Base-by-base conservation (phyloP, 2,329 filamentous ascomycete species). In the Malbranchea zuffiana region DNA sequence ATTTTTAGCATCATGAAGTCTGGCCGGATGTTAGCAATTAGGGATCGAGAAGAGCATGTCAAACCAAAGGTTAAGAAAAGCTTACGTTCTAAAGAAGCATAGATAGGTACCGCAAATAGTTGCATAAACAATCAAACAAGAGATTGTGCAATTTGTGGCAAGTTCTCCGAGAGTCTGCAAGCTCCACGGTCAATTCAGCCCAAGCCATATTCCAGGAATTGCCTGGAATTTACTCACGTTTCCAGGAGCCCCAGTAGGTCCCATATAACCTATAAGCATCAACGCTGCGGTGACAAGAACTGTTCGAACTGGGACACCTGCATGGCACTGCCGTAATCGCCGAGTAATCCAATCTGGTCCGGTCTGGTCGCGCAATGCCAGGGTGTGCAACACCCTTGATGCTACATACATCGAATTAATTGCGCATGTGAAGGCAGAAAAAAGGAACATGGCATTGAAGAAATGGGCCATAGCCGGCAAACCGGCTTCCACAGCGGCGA, bases 361-460 rank as follows among this genome's bases (percentile, higher is more conserved):
- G 40, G 59, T 60, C 18, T 51, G 53, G 35, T 59, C 60, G 12
- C 45, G 43, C 17, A 47, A 42, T 40, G 64, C 62, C 34, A 67
- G 50, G 1, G 63, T 62, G 49, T 67, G 63, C 12, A 67, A 48
- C 6, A 63, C 49, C 35, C 64, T 52, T 8, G 59, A 63, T 15
- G 61, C 57, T 25, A 60, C 55, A 46, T 66, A 67, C 19, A 66
- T 50, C 6, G 56, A 54, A 41, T 63, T 65, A 37, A 65, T 58
- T 1, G 57, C 63, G 6, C 57, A 57, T 1, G 61, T 60, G 18
- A 58, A 57, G 1, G 63, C 61, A 0, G 62, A 63, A 44, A 67
- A 65, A 23, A 67, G 54, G 47, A 61, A 65, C 40, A 67, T 61
- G 2, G 56, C 62, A 34, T 66, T 66, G 47, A 66, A 58, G 37